Base-by-base conservation (phyloP, 257 asterid species). In the Coffea canephora region DNA sequence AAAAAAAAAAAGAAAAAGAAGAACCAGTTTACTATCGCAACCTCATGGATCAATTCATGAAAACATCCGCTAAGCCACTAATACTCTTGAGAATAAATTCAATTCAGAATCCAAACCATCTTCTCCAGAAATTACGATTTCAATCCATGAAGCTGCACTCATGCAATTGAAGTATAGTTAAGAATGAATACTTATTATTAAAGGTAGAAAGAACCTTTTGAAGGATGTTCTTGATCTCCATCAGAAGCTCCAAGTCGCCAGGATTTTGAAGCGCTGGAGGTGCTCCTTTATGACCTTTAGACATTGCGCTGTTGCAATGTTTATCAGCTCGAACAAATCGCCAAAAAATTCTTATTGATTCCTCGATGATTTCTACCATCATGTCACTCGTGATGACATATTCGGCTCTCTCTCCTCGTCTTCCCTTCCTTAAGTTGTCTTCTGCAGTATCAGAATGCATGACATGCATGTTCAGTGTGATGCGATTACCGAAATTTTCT, bases 261-360 rank as follows among this genome's bases (percentile, higher is more conserved):
- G 88, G 83, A 75, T 82, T 76, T n/a, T 85, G 84, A 71, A 90
- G 79, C 87, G 90, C 91, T 54, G 79, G 43, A 0, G 87, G 81
- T 65, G 54, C 34, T 80, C 75, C 84, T 84, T 89, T 95, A 74
- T 80, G 83, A 73, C 83, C 74, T 45, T 83, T 91, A 77, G 41
- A 21, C 7, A 85, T 41, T 27, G 80, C 75, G 12, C 65, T 67
- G 39, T 83, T 55, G 83, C 96, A 90, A 71, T 92, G 97, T 80
- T 84, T 92, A 80, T 96, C 99, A 5, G 93, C 91, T 43, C 89
- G 90, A 48, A 96, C 90, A 61, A 96, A 96, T 66, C 87, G 83
- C 99, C 98, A 96, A 48, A 94, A 92, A 48, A 92, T 90, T 70
- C 99, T 83, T 82, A 96, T 94, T 0, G 97, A 91, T 86, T 96